Evolutionary conservation across 345 rosid genomes (phyloP).

Genomic region (Firmiana major): DNA sequence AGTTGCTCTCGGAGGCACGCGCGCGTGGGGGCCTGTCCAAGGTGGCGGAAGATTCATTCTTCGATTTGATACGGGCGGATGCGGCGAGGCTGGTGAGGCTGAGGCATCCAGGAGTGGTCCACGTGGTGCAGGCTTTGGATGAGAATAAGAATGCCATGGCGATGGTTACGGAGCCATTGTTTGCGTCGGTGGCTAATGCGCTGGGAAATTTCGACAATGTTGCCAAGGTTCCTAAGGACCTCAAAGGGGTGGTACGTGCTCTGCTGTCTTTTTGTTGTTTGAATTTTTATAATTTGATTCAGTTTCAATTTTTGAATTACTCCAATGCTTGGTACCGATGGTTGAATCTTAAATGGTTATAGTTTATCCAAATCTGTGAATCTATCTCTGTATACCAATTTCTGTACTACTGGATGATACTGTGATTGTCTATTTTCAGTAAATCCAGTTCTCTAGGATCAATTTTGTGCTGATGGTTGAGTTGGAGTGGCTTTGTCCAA

Average conservation of each 20-base stretch:
- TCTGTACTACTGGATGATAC: not conserved
- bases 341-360: not conserved
- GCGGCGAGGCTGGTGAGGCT: slow-evolving; percentile 75
- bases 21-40: slow-evolving; percentile 76
- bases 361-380: slow-evolving; percentile 4
- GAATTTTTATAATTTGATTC: not conserved
- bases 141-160: slow-evolving; percentile 94
- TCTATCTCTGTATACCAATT: not conserved
- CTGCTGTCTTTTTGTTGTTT: not conserved
- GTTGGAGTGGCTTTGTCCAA: not conserved
- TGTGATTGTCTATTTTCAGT: not conserved
- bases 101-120: slow-evolving; percentile 95
- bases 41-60: slow-evolving; percentile 76
- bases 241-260: slow-evolving; percentile 67
- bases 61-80: slow-evolving; percentile 83
- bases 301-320: not conserved
- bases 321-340: not conserved
- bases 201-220: slow-evolving; percentile 86
- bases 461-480: not conserved
- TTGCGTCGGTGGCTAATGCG: slow-evolving; percentile 83
- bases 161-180: slow-evolving; percentile 95
- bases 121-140: slow-evolving; percentile 93
- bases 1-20: slow-evolving; percentile 69
- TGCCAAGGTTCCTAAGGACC: slow-evolving; percentile 75
- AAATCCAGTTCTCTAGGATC: not conserved